Evolutionary conservation across 805 yeast species (phyloP).

Genomic region (Kazachstania africana): DNA sequence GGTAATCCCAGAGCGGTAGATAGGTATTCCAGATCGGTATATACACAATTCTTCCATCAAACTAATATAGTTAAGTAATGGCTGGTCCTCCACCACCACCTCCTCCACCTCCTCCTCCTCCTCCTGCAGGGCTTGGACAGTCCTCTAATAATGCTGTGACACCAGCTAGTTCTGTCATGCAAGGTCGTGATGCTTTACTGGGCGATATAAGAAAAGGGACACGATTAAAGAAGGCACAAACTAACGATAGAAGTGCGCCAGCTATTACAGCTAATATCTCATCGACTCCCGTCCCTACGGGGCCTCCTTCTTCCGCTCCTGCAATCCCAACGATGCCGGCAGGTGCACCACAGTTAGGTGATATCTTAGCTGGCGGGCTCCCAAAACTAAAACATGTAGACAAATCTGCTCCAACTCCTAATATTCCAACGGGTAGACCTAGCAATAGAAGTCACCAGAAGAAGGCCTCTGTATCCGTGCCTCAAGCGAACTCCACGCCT

Average conservation of each 20-base stretch:
- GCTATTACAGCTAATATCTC: constrained; percentile 30
- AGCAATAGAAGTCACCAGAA: constrained; percentile 7
- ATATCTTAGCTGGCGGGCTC: constrained; percentile 53
- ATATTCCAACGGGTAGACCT: constrained; percentile 11
- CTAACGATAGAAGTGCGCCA: constrained; percentile 62
- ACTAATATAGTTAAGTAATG: constrained; percentile 1
- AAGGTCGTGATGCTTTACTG: constrained; percentile 44
- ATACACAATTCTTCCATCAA: too few species aligned
- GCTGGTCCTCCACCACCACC: constrained; percentile 35
- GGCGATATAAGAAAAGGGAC: constrained; percentile 75
- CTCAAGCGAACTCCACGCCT: constrained; percentile 15
- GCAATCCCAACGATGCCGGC: constrained; percentile 20
- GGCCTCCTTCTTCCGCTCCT: constrained; percentile 17
- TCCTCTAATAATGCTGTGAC: constrained; percentile 24
- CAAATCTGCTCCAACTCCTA: constrained; percentile 14
- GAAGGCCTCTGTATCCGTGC: constrained; percentile 6
- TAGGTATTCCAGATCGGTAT: too few species aligned
- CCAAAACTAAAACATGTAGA: constrained; percentile 51
- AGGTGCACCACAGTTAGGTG: constrained; percentile 26
- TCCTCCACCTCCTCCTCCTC: constrained; percentile 51
- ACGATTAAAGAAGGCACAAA: constrained; percentile 45
- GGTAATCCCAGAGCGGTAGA: too few species aligned
- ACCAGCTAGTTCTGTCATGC: constrained; percentile 23
- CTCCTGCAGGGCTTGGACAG: constrained; percentile 27
- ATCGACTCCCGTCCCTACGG: constrained; percentile 8